These are phyloP conservation scores for Fusarium nodosum DNA, from an alignment of 2,329 filamentous ascomycete genomes.

Conservation along the genomic window DNA sequence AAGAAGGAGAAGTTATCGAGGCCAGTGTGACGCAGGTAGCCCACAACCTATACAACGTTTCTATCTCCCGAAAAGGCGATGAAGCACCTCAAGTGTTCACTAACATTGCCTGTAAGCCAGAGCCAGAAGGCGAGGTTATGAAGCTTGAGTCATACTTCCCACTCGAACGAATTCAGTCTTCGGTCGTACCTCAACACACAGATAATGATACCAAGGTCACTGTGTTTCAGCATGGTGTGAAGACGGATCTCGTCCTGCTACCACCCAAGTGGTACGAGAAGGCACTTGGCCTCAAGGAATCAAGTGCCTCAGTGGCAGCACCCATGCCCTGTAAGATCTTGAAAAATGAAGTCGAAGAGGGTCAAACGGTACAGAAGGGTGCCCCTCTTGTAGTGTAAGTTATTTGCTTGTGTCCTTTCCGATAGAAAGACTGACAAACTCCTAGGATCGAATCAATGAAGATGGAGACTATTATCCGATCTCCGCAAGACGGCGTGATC, in stretches of 20 bases:
- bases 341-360: slow-evolving; percentile 87
- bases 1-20: slow-evolving; percentile 73
- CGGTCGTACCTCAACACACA: slow-evolving; percentile 72
- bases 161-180: slow-evolving; percentile 82
- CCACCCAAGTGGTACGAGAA: slow-evolving; percentile 87
- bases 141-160: slow-evolving; percentile 75
- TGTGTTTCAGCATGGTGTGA: slow-evolving; percentile 79
- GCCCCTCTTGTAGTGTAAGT: slow-evolving; percentile 85
- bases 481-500: slow-evolving; percentile 78
- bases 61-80: slow-evolving; percentile 59
- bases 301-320: slow-evolving; percentile 84
- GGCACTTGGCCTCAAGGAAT: slow-evolving; percentile 85
- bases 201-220: slow-evolving; percentile 74
- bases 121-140: slow-evolving; percentile 48
- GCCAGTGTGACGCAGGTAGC: slow-evolving; percentile 65
- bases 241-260: slow-evolving; percentile 70
- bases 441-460: slow-evolving; percentile 86
- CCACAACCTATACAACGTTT: slow-evolving; percentile 62
- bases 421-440: slow-evolving; percentile 43
- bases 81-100: slow-evolving; percentile 58
- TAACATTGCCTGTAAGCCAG: slow-evolving; percentile 61
- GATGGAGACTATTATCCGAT: slow-evolving; percentile 88
- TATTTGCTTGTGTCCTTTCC: slow-evolving; percentile 42
- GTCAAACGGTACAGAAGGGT: slow-evolving; percentile 85
- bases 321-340: slow-evolving; percentile 99